phyloP scores from a whole-genome alignment of 2,329 filamentous ascomycete species.

The Cladophialophora yegresii region DNA sequence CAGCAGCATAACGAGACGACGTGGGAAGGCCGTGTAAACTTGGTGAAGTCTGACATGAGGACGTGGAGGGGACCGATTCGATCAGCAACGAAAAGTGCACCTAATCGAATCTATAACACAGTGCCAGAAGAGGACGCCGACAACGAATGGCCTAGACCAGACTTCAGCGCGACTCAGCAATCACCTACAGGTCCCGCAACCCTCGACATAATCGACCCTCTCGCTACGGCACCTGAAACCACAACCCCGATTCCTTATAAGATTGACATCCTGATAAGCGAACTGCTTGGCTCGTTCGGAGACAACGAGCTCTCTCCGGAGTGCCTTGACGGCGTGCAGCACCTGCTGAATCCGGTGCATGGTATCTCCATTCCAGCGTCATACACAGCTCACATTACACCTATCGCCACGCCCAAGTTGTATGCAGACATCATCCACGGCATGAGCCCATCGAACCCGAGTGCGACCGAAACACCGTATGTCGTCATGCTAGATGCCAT shows the following conservation, averaged over 20 bases:
- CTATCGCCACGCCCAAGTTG: conserved; percentile 82
- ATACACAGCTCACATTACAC: conserved; percentile 92
- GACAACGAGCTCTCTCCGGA: conserved; percentile 97
- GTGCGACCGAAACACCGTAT: conserved; percentile 86
- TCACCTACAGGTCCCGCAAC: conserved; percentile 51
- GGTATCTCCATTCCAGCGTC: conserved; percentile 92
- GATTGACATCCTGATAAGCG: conserved; percentile 89
- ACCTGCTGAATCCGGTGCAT: conserved; percentile 74
- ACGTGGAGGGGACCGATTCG: conserved; percentile 79
- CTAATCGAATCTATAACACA: conserved; percentile 33
- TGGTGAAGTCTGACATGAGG: conserved; percentile 97
- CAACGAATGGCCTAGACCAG: conserved; percentile 37
- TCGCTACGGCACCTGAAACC: conserved; percentile 20
- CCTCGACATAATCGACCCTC: conserved; percentile 45
- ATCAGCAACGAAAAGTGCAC: conserved; percentile 15
- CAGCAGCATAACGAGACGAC: conserved; percentile 78
- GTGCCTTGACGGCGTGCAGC: conserved; percentile 92
- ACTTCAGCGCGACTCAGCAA: conserved; percentile 37
- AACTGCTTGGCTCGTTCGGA: conserved; percentile 90
- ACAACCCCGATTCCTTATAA: conserved; percentile 40
- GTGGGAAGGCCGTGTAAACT: conserved; percentile 79
- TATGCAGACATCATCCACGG: conserved; percentile 76
- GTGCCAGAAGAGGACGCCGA: conserved; percentile 32
- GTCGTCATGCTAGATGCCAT: conserved; percentile 90
- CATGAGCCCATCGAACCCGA: conserved; percentile 58